phyloP scores from a whole-genome alignment of 139 green algal species.

The Tetradesmus obliquus region DNA sequence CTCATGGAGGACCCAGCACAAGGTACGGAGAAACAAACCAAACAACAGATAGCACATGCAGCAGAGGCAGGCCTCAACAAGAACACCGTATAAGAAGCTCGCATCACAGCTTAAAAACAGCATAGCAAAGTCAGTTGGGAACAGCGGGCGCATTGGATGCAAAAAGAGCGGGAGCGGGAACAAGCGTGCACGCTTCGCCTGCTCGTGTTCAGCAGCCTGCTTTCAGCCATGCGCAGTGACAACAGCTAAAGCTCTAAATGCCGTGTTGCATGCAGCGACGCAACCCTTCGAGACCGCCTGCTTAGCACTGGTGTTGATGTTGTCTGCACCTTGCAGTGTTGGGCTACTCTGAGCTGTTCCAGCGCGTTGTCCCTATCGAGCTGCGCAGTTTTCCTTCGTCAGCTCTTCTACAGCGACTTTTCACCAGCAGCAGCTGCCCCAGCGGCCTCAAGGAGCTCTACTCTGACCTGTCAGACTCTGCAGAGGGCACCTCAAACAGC shows the following conservation, averaged over 20 bases:
- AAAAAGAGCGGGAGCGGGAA: background rate
- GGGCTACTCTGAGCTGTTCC: background rate
- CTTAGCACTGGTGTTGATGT: background rate
- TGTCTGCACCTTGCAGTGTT: background rate
- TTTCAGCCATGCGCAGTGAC: background rate
- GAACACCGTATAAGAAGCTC: no score
- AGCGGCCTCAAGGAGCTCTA: constrained; percentile 1
- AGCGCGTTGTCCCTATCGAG: background rate
- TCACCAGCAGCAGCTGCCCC: background rate
- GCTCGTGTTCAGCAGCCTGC: background rate
- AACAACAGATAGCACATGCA: background rate
- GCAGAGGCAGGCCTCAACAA: background rate
- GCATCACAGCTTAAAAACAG: no score
- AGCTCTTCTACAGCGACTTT: background rate
- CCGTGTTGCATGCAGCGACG: no score
- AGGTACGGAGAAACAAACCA: background rate
- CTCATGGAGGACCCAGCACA: constrained; percentile 1
- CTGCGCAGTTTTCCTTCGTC: background rate
- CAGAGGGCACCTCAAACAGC: background rate
- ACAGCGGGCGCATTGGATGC: no score
- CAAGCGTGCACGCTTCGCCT: background rate
- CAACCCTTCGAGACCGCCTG: background rate
- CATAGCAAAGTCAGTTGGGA: no score
- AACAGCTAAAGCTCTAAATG: background rate
- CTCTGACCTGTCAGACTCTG: background rate